Percentiles rank a stretch among this genome's conserved stretches.
Conservation (phyloP, 805 yeast genomes). For the Kazachstania taianensis region DNA sequence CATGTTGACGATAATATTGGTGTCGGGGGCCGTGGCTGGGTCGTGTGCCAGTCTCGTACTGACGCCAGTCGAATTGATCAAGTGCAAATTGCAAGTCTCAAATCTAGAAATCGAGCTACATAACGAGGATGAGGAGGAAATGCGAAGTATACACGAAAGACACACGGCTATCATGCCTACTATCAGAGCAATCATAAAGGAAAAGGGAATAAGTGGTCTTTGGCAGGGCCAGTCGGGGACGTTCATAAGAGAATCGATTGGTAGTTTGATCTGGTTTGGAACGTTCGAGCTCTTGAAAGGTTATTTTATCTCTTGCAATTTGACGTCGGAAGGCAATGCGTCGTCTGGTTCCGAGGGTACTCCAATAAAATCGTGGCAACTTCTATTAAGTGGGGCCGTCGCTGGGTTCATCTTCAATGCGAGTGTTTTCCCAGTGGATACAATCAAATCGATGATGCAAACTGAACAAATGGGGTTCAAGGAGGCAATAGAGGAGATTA, state of each 20-base stretch:
- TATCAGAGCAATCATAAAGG: constrained; percentile 33
- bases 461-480: constrained; percentile 32
- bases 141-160: not conserved
- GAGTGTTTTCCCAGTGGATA: constrained; percentile 80
- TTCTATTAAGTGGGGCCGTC: constrained; percentile 70
- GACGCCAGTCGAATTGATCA: constrained; percentile 84
- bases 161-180: constrained; percentile 31
- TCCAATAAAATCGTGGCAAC: constrained; percentile 37
- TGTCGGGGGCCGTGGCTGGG: constrained; percentile 77
- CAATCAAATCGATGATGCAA: constrained; percentile 81
- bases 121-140: constrained; percentile 3
- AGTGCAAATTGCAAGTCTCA: constrained; percentile 75
- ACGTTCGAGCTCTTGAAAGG: constrained; percentile 55
- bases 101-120: constrained; percentile 23
- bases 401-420: constrained; percentile 81
- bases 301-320: constrained; percentile 16
- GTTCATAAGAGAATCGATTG: constrained; percentile 71
- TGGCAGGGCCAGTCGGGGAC: constrained; percentile 89
- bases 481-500: constrained; percentile 30
- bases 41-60: constrained; percentile 69
- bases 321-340: constrained; percentile 2
- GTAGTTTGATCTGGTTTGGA: constrained; percentile 92
- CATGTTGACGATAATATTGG: constrained; percentile 37
- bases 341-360: constrained; percentile 2
- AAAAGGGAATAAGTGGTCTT: constrained; percentile 60